Base-by-base conservation (phyloP, 2,329 filamentous ascomycete species). In the Penicillium brasilianum region DNA sequence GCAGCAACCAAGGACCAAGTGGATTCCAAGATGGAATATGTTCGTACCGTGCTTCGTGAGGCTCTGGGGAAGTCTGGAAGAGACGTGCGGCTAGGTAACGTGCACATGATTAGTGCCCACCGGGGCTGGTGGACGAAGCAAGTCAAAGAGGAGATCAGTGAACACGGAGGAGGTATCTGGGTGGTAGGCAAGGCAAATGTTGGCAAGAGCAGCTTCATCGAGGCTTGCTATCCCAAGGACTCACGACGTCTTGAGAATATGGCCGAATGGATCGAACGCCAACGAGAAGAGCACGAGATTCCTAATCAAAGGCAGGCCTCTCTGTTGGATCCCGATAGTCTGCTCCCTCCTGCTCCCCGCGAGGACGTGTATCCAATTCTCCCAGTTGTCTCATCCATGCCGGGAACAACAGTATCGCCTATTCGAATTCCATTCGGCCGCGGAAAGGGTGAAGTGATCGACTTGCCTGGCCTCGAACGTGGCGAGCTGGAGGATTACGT, bases 181-280 rank as follows among this genome's bases (percentile, higher is more conserved):
- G 89, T 99, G 83, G 90, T 99, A 2, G 95, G 95, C n/a, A 98
- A 97, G 77, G 92, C 93, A 64, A 99, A 99, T 72, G 96, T 98
- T 2, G 96, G 95, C 25, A 99, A 99, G 78, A 98, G 94, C 69
- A 90, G 90, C 72, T 84, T 99, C 2, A 96, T 98, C 62, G 89
- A 95, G 68, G 86, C 88, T 4, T 87, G 97, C 8, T 97, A 93
- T 71, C 94, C 96, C 4, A 89, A 90, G 82, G 88, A 87, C 28
- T 83, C 83, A 37, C 84, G 82, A 78, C 81, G 78, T 61, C 72
- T 72, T 20, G 74, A 69, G 57, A 74, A 76, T 44, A 71, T 77
- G 61, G 71, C 70, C n/a, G 71, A 78, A 32, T 66, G 76, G 60
- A 66, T 75, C 39, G 68, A 74, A 55, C 71, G 68, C 22, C 72